Evolutionary conservation across 257 asterid genomes (phyloP), one percentile per base, ranked within the genome.

Genomic region (Solanum virginianum): DNA sequence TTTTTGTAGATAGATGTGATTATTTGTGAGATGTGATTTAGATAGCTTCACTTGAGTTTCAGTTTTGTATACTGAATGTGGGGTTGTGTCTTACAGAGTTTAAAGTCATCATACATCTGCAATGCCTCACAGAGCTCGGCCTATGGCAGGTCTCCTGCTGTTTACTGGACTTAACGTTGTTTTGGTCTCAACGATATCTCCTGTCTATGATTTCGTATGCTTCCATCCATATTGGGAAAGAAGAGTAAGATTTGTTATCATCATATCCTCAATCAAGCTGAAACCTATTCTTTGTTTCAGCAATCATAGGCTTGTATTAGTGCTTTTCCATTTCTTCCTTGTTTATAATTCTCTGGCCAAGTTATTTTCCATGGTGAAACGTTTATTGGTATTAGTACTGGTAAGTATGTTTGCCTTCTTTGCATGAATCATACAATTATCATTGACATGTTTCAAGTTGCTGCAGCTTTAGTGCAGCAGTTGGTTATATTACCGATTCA

Each of bases 201-300:
- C 98, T 12, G 97, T 95, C 83, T 96, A 95, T 81, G 98, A 96
- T 89, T 95, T 94, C 8, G 97, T 94, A 36, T 95, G 98, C 92
- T 96, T 96, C 90, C 97, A 89, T 75, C 98, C 99, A 0, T 96
- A 89, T 88, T 95, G 98, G 99, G 99, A 96, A 90, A 90, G 96
- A 87, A 91, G 98, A 91, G 99, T 94, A 91, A 79, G 92, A 10
- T 65, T 86, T 87, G 65, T 77, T 29, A 43, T 6, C 26, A 74
- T 59, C 49, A 39, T 17, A 10, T 81, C 84, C 41, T 14, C 14
- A 16, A 47, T 24, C 20, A 65, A 29, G n/a, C 10, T n/a, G 41
- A 60, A 41, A 45, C 14, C 7, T 26, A 1, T 22, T 60, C 53
- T 51, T 59, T 0, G 22, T 20, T 57, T 43, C 85, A 57, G 62